Conservation (phyloP, 2,329 filamentous ascomycete genomes). For the Colletotrichum lini region DNA sequence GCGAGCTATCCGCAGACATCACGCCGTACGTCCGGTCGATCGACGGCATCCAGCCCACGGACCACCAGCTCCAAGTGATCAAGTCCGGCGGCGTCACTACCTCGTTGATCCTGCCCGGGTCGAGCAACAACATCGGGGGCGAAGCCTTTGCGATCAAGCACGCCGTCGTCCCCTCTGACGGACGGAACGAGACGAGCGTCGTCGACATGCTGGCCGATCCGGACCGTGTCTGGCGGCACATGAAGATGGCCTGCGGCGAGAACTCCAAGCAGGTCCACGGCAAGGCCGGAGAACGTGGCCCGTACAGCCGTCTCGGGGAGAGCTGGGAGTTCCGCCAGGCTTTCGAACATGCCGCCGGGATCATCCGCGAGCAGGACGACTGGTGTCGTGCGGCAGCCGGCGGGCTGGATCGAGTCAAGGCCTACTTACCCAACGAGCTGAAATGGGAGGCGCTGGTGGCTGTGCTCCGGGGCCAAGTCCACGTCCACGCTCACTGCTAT, state of each 20-base stretch:
- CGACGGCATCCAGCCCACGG: conserved; percentile 74
- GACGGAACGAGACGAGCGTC: conserved; percentile 74
- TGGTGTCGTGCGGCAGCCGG: conserved; percentile 73
- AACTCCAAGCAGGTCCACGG: conserved; percentile 77
- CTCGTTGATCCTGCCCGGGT: conserved; percentile 76
- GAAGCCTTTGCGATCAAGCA: conserved; percentile 80
- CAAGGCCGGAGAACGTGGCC: conserved; percentile 66
- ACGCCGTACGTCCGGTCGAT: conserved; percentile 79
- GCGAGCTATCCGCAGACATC: conserved; percentile 75
- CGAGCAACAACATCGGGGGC: conserved; percentile 80
- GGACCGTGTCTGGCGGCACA: conserved; percentile 76
- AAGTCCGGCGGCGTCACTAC: conserved; percentile 81
- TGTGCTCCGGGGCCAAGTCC: conserved; percentile 76
- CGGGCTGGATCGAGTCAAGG: conserved; percentile 64
- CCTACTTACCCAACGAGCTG: conserved; percentile 74
- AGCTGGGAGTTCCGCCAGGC: conserved; percentile 78
- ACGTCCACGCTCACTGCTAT: conserved; percentile 81
- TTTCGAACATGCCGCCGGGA: conserved; percentile 72
- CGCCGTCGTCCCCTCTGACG: conserved; percentile 72
- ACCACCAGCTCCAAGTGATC: conserved; percentile 77
- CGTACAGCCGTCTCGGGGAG: conserved; percentile 75
- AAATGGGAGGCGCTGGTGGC: conserved; percentile 75
- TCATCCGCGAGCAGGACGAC: conserved; percentile 74
- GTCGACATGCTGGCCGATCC: conserved; percentile 76
- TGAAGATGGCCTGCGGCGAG: conserved; percentile 84